These are phyloP conservation scores for Cyanophora paradoxa DNA, from an alignment of 78 protist species.

Conservation along the genomic window DNA sequence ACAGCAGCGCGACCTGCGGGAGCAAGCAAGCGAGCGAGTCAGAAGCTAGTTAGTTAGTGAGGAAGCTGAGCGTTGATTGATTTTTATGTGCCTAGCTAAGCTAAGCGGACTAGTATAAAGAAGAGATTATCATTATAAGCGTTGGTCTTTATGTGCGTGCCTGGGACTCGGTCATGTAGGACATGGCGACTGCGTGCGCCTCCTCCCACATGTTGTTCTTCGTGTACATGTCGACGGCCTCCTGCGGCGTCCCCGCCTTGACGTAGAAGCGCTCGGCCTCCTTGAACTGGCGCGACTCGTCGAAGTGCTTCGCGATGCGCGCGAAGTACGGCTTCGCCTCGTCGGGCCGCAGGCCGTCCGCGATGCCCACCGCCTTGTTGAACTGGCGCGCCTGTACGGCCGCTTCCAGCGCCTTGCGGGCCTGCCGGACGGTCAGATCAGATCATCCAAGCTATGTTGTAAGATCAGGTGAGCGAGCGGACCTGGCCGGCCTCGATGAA, in stretches of 20 bases:
- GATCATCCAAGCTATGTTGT: too few species aligned
- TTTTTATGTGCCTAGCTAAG: too few species aligned
- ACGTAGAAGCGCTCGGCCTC: conserved; percentile 54
- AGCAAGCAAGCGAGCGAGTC: too few species aligned
- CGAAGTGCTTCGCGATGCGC: conserved; percentile 53
- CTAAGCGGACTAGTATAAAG: too few species aligned
- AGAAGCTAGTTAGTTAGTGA: too few species aligned
- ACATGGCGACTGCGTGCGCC: conserved; percentile 30
- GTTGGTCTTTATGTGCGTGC: too few species aligned
- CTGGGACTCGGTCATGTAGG: conserved; percentile 18
- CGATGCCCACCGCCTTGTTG: conserved; percentile 51
- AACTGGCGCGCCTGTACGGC: conserved; percentile 43
- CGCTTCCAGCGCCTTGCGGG: conserved; percentile 62
- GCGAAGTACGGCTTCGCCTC: conserved; percentile 20
- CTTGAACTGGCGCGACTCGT: conserved; percentile 5
- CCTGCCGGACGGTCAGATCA: too few species aligned
- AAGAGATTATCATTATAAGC: too few species aligned
- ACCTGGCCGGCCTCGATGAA: conserved; percentile 67
- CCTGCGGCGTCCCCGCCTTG: conserved; percentile 27
- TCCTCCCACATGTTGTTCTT: conserved; percentile 42
- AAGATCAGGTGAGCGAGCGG: too few species aligned
- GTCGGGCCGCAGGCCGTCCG: not conserved
- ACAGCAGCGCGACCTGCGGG: conserved; percentile 6
- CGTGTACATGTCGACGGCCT: conserved; percentile 74
- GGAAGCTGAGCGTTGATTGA: too few species aligned